Percentiles rank a stretch among this genome's conserved stretches.
These are phyloP conservation scores for Microstroma glucosiphilum DNA, from an alignment of 1,284 basidiomycete genomes.

Conservation along the genomic window DNA sequence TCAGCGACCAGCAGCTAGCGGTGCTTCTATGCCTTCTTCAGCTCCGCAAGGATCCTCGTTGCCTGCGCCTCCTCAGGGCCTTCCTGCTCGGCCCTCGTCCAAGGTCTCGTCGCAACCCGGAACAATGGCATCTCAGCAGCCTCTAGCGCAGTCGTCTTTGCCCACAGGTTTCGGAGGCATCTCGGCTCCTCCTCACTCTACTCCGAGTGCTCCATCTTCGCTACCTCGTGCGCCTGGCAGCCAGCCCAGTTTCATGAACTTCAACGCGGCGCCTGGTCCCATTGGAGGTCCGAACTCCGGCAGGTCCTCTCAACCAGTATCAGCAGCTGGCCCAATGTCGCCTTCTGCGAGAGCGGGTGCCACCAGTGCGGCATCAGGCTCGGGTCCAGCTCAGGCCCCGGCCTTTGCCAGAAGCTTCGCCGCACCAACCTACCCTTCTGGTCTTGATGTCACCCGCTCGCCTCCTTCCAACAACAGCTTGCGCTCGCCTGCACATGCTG, in stretches of 20 bases:
- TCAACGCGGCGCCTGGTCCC: too few species aligned
- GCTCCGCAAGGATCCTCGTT: conserved; percentile 12
- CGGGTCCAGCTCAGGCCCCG: too few species aligned
- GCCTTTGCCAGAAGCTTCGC: not conserved
- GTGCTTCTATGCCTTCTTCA: not conserved
- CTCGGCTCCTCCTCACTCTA: too few species aligned
- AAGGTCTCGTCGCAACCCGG: conserved; percentile 5
- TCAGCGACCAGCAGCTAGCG: not conserved
- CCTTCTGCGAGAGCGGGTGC: too few species aligned
- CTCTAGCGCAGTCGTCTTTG: not conserved
- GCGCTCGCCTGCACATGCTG: not conserved
- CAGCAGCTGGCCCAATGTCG: too few species aligned
- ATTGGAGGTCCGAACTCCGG: too few species aligned
- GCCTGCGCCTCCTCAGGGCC: conserved; percentile 36
- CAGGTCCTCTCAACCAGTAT: too few species aligned
- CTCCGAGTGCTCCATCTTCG: too few species aligned
- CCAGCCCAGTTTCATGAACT: too few species aligned
- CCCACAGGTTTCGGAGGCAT: not conserved
- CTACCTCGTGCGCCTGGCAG: too few species aligned
- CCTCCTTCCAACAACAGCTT: conserved; percentile 29
- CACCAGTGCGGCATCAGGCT: too few species aligned
- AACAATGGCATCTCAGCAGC: not conserved
- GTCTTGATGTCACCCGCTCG: conserved; percentile 26
- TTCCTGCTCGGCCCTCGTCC: conserved; percentile 34
- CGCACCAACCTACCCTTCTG: not conserved